Evolutionary conservation across 73 alveolate genomes (phyloP).

Genomic region (Symbiodinium pilosum): DNA sequence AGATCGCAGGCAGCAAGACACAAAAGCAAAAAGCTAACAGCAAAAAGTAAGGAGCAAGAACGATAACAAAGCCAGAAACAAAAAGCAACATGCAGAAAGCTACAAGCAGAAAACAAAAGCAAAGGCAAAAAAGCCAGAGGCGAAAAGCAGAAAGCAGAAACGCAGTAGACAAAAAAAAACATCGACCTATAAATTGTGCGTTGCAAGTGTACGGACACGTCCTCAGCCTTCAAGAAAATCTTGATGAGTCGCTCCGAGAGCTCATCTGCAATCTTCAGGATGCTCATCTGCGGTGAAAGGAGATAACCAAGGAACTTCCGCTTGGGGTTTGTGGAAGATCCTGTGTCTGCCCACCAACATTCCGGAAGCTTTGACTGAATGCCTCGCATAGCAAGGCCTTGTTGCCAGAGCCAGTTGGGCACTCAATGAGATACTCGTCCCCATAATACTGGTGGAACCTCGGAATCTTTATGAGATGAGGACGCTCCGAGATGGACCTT

Average conservation of each 20-base stretch:
- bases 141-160: too few relatives aligned
- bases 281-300: slow-evolving; percentile 45
- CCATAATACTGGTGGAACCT: slow-evolving; percentile 92
- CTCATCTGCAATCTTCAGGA: slow-evolving; percentile 64
- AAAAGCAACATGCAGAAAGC: too few relatives aligned
- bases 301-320: not conserved
- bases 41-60: too few relatives aligned
- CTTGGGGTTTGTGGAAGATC: not conserved
- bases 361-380: not conserved
- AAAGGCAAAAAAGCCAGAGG: too few relatives aligned
- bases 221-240: slow-evolving; percentile 52
- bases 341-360: too few relatives aligned
- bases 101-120: too few relatives aligned
- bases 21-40: too few relatives aligned
- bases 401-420: slow-evolving; percentile 84
- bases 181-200: too few relatives aligned
- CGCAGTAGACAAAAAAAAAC: too few relatives aligned
- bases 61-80: too few relatives aligned
- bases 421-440: slow-evolving; percentile 58
- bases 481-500: not conserved
- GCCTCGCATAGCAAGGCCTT: not conserved
- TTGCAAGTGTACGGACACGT: not conserved
- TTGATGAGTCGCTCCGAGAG: slow-evolving; percentile 75
- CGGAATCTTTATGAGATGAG: not conserved
- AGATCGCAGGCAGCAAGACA: too few relatives aligned